Evolutionary conservation across 345 rosid genomes (phyloP), one percentile per base, ranked within the genome.

Genomic region (Kandelia obovata): DNA sequence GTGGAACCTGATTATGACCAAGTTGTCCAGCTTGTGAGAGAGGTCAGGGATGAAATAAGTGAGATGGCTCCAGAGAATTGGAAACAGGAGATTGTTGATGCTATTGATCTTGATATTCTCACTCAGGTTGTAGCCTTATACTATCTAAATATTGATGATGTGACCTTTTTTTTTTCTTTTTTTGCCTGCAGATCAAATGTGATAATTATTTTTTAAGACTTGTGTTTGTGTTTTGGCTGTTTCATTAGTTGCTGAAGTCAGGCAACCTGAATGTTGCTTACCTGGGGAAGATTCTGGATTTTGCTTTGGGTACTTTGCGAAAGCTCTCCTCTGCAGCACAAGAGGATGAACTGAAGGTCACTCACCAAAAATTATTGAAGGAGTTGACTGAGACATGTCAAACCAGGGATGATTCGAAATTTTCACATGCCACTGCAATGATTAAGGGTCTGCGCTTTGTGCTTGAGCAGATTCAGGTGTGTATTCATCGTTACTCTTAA

Each of bases 1-100:
- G 89, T 83, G 56, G 73, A 79, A 27, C 90, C 92, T 47, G 79
- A 85, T 62, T 88, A 87, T 83, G 87, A 82, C 64, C 78, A 88
- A 66, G 79, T 94, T 71, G 70, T 88, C 76, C 79, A 89, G 72
- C 96, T 94, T 55, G 80, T 89, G 89, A 77, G 72, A 72, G 98
- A 94, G 81, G 91, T 91, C 64, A 88, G 95, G 69, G 98, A 91
- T 72, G 98, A 86, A 76, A 83, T 94, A 43, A 82, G 88, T 61
- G 91, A 91, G 75, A 85, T 91, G 84, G 89, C 89, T 68, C 96
- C 98, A 67, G 78, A 79, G 60, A 82, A 82, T 79, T 91, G 97
- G 97, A 91, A 79, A 74, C 80, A 82, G 63, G 96, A 86, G 74
- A 88, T 89, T 67, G 66, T 56, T 70, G 87, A 83, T 66, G 74